phyloP scores from a whole-genome alignment of 805 yeast species.

The Wickerhamiella domercqiae region DNA sequence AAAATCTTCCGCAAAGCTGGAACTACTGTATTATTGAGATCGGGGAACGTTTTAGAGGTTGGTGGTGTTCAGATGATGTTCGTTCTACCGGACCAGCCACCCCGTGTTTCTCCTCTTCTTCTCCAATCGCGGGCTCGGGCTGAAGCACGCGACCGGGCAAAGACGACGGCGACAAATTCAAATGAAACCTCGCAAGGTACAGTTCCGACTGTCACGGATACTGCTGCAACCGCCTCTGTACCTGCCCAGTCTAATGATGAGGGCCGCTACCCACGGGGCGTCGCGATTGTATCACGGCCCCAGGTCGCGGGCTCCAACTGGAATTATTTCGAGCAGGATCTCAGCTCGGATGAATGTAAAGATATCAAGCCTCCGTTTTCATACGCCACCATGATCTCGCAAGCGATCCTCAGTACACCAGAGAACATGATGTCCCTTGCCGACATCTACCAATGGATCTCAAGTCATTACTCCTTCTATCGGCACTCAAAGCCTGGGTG shows the following conservation, averaged over 20 bases:
- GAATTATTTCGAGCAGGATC: conserved; percentile 26
- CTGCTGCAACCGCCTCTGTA: not conserved
- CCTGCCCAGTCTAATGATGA: not conserved
- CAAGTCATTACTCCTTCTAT: conserved; percentile 78
- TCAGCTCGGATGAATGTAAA: conserved; percentile 79
- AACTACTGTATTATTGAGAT: conserved; percentile 36
- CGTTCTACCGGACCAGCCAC: conserved; percentile 80
- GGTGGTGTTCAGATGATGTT: conserved; percentile 99
- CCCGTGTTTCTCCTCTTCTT: conserved; percentile 34
- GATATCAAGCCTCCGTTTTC: conserved; percentile 94
- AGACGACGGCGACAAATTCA: not conserved
- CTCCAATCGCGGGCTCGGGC: not conserved
- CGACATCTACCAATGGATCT: conserved; percentile 85
- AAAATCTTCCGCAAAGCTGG: conserved; percentile 34
- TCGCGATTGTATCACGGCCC: conserved; percentile 28
- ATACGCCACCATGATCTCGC: conserved; percentile 97
- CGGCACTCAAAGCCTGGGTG: conserved; percentile 88
- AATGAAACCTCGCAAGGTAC: not conserved
- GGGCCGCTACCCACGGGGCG: conserved; percentile 27
- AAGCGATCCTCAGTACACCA: conserved; percentile 75
- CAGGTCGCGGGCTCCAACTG: conserved; percentile 21
- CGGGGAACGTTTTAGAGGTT: conserved; percentile 85
- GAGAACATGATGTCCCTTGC: conserved; percentile 82
- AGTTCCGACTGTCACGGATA: not conserved
- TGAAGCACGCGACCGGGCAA: conserved; percentile 3